Evolutionary conservation across 2,329 filamentous ascomycete species (phyloP), one percentile per base, ranked within the genome.

Genomic region (Exserohilum rostratum): DNA sequence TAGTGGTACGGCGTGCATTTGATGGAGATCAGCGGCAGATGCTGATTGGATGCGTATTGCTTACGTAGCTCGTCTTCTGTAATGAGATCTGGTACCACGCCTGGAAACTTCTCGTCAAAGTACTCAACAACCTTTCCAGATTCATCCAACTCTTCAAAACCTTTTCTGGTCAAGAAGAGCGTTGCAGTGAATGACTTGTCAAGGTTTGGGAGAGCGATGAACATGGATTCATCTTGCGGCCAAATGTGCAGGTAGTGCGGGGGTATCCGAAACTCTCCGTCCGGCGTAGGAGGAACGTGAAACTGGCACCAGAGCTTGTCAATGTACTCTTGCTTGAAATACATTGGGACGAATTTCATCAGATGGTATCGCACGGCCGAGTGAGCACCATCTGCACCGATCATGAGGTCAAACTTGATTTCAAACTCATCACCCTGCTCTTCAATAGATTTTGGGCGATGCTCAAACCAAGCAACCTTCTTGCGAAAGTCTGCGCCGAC

Each of bases 251-350:
- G 82, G 72, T 98, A 93, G 67, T 97, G 90, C 1, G 92, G 91
- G 0, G 91, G 95, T 64, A 98, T 95, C 43, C 83, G 82, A 71
- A 96, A 98, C 40, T 82, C 78, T 18, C 80, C 80, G 0, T 71
- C 63, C 9, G 72, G 55, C 2, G 75, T 61, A 1, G 90, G 82
- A 17, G 84, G 80, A 57, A 99, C 91, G 45, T 87, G 87, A 71
- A 99, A 98, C 71, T 99, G 95, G 74, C 93, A 98, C 95, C 95
- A 99, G 5, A 98, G 79, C 0, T 93, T 95, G 75, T 98, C 93
- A 70, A 99, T 95, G 74, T 99, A 99, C 67, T 91, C 87, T 72
- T 99, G 95, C 65, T 90, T 83, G 71, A 96, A 99, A 76, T 95
- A 87, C 85, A 98, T 91, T 10, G 90, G 87, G 0, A 89, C 85